Conservation (phyloP, 2,329 filamentous ascomycete genomes). For the Calonectria montana region DNA sequence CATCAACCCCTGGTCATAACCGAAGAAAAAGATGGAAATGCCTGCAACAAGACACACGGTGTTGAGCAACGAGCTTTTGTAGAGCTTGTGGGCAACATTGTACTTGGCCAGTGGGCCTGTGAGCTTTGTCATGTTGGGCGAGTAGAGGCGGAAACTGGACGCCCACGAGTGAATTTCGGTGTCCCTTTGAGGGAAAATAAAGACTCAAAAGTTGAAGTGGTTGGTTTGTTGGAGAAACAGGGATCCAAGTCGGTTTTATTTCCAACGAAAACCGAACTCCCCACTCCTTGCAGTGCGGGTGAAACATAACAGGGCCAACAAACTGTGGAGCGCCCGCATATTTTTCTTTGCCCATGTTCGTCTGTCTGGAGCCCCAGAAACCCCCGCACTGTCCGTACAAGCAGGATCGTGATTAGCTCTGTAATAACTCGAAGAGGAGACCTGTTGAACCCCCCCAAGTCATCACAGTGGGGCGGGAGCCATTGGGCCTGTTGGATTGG, state of each 20-base stretch:
- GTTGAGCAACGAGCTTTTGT: neutral
- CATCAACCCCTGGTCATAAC: neutral
- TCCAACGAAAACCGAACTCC: neutral
- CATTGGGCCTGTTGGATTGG: neutral
- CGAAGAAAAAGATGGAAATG: neutral
- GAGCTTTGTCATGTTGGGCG: neutral
- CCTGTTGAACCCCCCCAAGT: neutral
- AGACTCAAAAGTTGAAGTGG: neutral
- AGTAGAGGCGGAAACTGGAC: neutral
- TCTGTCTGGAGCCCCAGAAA: neutral
- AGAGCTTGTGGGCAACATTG: neutral
- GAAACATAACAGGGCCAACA: neutral
- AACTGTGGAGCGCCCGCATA: neutral
- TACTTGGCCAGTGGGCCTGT: neutral
- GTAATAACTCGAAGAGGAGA: neutral
- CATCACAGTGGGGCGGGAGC: neutral
- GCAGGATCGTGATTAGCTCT: slow-evolving; percentile 1
- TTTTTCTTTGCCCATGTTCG: neutral
- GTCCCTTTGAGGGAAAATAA: neutral
- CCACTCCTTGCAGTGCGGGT: neutral
- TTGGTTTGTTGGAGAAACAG: neutral
- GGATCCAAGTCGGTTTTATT: neutral
- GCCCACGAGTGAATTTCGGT: neutral
- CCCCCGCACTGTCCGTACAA: neutral
- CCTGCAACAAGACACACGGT: neutral